phyloP scores from a whole-genome alignment of 179 eudicot species.

The Kewa caespitosa region DNA sequence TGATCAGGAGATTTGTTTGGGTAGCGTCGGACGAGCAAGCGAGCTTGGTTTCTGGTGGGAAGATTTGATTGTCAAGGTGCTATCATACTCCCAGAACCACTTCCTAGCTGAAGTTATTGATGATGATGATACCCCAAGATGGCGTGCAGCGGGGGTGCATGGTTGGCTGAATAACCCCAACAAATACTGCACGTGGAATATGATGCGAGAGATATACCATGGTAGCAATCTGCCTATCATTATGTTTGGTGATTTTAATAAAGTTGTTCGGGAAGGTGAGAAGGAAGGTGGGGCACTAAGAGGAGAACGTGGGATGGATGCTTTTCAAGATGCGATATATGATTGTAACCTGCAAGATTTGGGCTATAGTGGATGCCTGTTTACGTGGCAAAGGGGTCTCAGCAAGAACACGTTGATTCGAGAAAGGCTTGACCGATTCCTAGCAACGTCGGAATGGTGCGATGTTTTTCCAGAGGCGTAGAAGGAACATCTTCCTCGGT shows the following conservation, averaged over 20 bases:
- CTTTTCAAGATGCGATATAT: too few species aligned
- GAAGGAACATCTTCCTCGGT: not conserved
- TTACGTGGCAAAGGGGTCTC: not conserved
- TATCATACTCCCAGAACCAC: not conserved
- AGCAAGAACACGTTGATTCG: not conserved
- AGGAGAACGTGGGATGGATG: not conserved
- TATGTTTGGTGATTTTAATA: not conserved
- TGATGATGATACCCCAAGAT: too few species aligned
- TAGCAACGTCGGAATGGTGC: not conserved
- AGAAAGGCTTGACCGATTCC: not conserved
- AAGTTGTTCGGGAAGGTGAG: not conserved
- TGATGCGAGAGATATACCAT: not conserved
- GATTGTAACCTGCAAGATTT: not conserved
- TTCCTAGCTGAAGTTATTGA: not conserved
- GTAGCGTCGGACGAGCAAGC: not conserved
- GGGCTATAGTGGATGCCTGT: not conserved
- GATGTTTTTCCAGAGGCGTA: not conserved
- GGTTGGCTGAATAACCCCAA: not conserved
- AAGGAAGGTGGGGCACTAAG: not conserved
- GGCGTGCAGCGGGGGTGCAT: not conserved
- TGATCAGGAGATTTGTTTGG: not conserved
- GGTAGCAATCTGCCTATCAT: not conserved
- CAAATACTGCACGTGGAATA: not conserved
- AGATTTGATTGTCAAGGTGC: not conserved
- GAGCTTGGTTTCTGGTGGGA: not conserved